Conservation (phyloP, 2,329 filamentous ascomycete species). For the Rhexocercosporidium sp. region DNA sequence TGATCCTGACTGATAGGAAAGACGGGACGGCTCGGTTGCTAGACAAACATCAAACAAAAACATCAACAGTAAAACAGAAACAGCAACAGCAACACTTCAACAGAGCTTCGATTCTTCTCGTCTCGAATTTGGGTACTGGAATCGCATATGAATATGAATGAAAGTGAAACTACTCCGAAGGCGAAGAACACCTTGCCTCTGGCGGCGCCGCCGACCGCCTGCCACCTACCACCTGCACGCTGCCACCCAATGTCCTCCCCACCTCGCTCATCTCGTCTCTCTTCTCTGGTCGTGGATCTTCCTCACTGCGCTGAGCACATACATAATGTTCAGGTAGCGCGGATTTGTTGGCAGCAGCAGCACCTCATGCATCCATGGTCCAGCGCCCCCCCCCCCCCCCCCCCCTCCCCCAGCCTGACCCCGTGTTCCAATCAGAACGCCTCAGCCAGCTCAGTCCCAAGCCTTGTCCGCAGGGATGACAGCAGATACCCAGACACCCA, state of each 20-base stretch:
- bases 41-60: slow-evolving; percentile 23
- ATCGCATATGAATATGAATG: too few relatives aligned
- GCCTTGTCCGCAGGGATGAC: background rate
- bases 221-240: background rate
- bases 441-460: slow-evolving; percentile 9
- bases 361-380: background rate
- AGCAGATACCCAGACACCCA: background rate
- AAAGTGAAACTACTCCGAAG: background rate
- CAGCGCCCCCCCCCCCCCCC: background rate
- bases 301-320: background rate
- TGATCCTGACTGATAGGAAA: slow-evolving; percentile 8
- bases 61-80: background rate
- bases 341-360: slow-evolving; percentile 26
- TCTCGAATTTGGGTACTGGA: too few relatives aligned
- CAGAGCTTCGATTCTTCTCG: background rate
- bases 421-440: slow-evolving; percentile 7
- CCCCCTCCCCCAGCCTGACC: background rate
- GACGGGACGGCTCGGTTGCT: slow-evolving; percentile 5
- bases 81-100: background rate
- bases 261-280: background rate
- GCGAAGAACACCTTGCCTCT: slow-evolving; percentile 5
- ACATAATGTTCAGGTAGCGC: too few relatives aligned
- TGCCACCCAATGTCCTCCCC: background rate
- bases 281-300: slow-evolving; percentile 9
- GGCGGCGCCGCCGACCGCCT: background rate